phyloP scores from a whole-genome alignment of 306 rosid species.

The Lathyrus tuberosus region DNA sequence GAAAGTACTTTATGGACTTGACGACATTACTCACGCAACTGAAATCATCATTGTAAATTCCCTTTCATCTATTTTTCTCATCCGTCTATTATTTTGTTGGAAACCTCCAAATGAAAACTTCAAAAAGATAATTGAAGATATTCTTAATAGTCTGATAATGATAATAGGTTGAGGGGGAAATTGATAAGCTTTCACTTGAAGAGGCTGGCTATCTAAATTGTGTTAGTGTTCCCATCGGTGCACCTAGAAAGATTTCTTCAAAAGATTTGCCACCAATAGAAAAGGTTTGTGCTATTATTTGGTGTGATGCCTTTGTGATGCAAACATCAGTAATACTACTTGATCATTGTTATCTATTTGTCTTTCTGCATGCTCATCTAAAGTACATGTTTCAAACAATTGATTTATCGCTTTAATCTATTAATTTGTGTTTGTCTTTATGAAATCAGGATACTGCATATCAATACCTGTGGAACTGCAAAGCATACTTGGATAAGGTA shows the following conservation, averaged over 20 bases:
- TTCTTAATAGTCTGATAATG: conserved; percentile 35
- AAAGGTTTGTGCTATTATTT: conserved; percentile 54
- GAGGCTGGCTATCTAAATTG: conserved; percentile 92
- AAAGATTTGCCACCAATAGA: conserved; percentile 66
- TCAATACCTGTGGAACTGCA: conserved; percentile 80
- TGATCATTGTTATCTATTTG: background rate
- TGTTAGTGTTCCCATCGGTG: conserved; percentile 91
- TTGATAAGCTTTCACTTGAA: conserved; percentile 91
- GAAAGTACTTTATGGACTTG: conserved; percentile 75
- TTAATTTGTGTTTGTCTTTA: conserved; percentile 37
- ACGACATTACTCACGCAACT: conserved; percentile 68
- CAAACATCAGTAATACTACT: background rate
- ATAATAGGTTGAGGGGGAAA: conserved; percentile 87
- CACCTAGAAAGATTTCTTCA: conserved; percentile 68
- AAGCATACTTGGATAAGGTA: conserved; percentile 77
- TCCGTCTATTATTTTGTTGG: conserved; percentile 17
- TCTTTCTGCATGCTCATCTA: conserved; percentile 5
- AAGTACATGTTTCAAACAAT: conserved; percentile 12
- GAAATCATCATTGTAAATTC: conserved; percentile 74
- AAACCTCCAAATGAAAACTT: conserved; percentile 29
- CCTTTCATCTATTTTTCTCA: conserved; percentile 33
- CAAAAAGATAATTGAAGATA: background rate
- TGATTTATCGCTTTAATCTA: conserved; percentile 29
- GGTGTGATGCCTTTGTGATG: background rate
- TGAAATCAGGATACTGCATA: conserved; percentile 72